phyloP scores from a whole-genome alignment of 2,329 filamentous ascomycete genomes.

The Beauveria caledonica region DNA sequence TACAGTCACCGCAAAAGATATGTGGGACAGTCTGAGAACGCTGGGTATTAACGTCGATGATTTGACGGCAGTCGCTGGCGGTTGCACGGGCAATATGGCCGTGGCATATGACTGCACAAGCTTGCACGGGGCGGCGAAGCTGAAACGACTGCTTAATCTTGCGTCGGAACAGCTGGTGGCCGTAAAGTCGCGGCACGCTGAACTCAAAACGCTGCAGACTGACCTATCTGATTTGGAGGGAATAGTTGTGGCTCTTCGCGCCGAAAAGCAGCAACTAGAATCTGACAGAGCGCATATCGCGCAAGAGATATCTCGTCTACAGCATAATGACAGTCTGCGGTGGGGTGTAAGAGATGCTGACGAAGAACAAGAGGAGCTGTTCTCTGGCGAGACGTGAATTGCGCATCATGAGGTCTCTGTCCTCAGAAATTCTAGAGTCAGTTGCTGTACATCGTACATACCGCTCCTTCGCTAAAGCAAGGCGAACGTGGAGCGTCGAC shows the following conservation, averaged over 20 bases:
- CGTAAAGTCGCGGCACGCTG: not conserved
- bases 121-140: not conserved
- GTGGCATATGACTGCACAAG: not conserved
- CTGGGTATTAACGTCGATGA: not conserved
- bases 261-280: not conserved
- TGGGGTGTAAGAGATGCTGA: not conserved
- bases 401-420: not conserved
- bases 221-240: too few species aligned
- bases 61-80: not conserved
- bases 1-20: not conserved
- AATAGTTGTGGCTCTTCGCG: too few species aligned
- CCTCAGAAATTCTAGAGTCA: not conserved
- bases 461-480: too few species aligned
- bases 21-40: not conserved
- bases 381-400: not conserved
- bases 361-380: not conserved
- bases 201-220: not conserved
- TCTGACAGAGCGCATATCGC: not conserved
- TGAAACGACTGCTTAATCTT: not conserved
- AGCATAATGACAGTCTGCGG: not conserved
- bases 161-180: not conserved
- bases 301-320: not conserved
- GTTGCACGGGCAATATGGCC: not conserved
- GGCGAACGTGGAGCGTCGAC: too few species aligned
- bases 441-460: not conserved